Evolutionary conservation across 176 grass and related monocot species (phyloP), one percentile per base, ranked within the genome.

Genomic region (Paspalum vaginatum): DNA sequence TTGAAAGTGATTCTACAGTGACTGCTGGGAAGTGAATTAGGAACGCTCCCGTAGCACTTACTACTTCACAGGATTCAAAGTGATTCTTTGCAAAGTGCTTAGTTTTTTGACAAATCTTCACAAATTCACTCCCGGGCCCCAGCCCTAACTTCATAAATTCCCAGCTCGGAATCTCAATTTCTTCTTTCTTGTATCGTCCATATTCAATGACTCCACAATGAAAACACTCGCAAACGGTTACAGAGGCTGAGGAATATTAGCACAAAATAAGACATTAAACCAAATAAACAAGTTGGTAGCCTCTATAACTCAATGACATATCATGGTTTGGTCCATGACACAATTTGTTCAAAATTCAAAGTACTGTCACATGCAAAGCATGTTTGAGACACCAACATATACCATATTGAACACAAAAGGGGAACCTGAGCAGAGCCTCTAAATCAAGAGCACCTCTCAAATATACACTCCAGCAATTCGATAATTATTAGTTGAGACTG

Each of bases 401-500:
- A 48, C 15, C 56, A 88, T 65, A 64, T 48, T 70, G 56, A 47
- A 70, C 48, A 89, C 25, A 63, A 70, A 42, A 44, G 48, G 48
- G 54, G 7, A 87, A 64, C 11, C 20, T 47, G 45, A 68, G 70
- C 18, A 69, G 69, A 84, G 74, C 25, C 37, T 70, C 26, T 41
- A 72, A 72, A 70, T 70, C 25, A 44, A 61, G 25, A 61, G 5
- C 59, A 61, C 59, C 59, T 27, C 25, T 1, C 59, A 61, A 61
- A 72, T 89, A 78, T 85, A 78, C 66, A 82, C 5, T 58, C 47
- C 58, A 59, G 7, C 43, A 38, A 27, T 61, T 75, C 43, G 21
- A n/a, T 25, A 50, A 72, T 85, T 85, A 85, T 85, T 89, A 44
- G 66, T 58, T 9, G 5, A 59, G 16, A 27, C 57, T 37, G 41